These are phyloP conservation scores for Alternaria incomplexa DNA, from an alignment of 2,329 filamentous ascomycete genomes.

Conservation along the genomic window DNA sequence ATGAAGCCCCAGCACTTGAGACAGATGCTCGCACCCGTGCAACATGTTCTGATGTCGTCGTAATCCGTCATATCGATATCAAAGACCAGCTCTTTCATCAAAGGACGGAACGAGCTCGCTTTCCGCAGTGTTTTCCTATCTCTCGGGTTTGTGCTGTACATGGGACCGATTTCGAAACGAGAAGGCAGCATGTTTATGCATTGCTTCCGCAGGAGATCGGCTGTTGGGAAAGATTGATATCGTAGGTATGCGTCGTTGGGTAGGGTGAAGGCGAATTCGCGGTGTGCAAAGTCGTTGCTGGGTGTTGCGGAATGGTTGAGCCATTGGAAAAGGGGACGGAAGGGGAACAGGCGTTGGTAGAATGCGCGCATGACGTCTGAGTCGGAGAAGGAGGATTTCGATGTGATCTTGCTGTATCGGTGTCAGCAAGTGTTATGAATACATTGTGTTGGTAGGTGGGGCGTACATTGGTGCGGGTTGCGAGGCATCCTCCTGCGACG, in stretches of 20 bases:
- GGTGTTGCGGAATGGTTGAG: slow-evolving; percentile 91
- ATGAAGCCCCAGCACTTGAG: slow-evolving; percentile 95
- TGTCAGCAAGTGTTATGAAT: slow-evolving; percentile 23
- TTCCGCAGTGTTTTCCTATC: slow-evolving; percentile 89
- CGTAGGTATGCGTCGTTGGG: slow-evolving; percentile 89
- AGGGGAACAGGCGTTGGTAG: slow-evolving; percentile 95
- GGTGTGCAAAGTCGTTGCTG: slow-evolving; percentile 85
- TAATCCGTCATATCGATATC: slow-evolving; percentile 99
- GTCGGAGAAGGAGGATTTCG: slow-evolving; percentile 63
- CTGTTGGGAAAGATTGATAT: slow-evolving; percentile 80
- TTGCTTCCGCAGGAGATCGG: slow-evolving; percentile 83
- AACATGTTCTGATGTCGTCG: slow-evolving; percentile 95
- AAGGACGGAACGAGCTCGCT: slow-evolving; percentile 79
- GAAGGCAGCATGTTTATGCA: slow-evolving; percentile 86
- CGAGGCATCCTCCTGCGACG: slow-evolving; percentile 50
- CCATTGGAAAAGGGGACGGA: slow-evolving; percentile 95
- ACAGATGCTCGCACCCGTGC: slow-evolving; percentile 91
- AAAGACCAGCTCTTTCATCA: slow-evolving; percentile 95
- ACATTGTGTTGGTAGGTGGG: neutral
- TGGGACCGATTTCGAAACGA: slow-evolving; percentile 97
- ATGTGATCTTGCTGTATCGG: slow-evolving; percentile 43
- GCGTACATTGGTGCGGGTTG: slow-evolving; percentile 50
- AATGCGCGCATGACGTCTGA: slow-evolving; percentile 89
- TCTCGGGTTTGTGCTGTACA: slow-evolving; percentile 91
- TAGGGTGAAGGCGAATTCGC: slow-evolving; percentile 96